Base-by-base conservation (phyloP, 2,329 filamentous ascomycete genomes). In the Cordyceps militaris region DNA sequence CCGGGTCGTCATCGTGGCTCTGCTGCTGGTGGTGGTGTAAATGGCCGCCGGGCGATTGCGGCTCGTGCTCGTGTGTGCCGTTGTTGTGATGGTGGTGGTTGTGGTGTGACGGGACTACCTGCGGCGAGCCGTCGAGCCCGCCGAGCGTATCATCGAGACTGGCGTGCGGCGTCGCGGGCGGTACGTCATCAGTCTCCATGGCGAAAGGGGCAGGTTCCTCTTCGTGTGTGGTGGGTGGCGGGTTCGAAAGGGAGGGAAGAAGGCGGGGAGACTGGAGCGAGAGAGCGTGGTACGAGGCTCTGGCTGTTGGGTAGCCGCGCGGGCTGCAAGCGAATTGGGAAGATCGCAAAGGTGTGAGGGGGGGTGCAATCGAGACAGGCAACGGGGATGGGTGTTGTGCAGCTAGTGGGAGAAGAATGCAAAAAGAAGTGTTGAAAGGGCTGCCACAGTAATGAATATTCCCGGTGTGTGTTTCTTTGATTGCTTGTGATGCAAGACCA, bases 81-180 rank as follows among this genome's bases (percentile, higher is more conserved):
- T 69, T 73, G 66, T 63, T 72, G 43, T 56, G 43, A 24, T 55
- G 19, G 26, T 21, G 44, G 23, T 43, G 36, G 34, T 14, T 38
- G 34, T 44, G 26, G 51, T 47, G 52, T 30, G 52, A 55, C 13
- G 66, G 61, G 16, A 65, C 63, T 34, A 76, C 63, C n/a, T 76
- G 72, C 38, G 75, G 73, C 40, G 76, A 74, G 60, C 71, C 75
- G 24, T 83, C 79, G 59, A 81, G 70, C 58, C 75, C 76, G 59
- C 73, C 75, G 47, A 81, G 67, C 40, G 75, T 76, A 60, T 82
- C 80, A 62, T 83, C 79, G 60, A 73, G 73, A 59, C 65, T 64
- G 30, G 76, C 75, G 56, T 69, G 67, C 23, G 68, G 66, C 13
- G 60, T 54, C 38, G 47, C 56, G 26, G 55, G 62, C 14, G 54